Percentiles rank a stretch among this genome's conserved stretches.
Evolutionary conservation across 1,284 basidiomycete species (phyloP).

Genomic region (Pyrrhoderma noxium): DNA sequence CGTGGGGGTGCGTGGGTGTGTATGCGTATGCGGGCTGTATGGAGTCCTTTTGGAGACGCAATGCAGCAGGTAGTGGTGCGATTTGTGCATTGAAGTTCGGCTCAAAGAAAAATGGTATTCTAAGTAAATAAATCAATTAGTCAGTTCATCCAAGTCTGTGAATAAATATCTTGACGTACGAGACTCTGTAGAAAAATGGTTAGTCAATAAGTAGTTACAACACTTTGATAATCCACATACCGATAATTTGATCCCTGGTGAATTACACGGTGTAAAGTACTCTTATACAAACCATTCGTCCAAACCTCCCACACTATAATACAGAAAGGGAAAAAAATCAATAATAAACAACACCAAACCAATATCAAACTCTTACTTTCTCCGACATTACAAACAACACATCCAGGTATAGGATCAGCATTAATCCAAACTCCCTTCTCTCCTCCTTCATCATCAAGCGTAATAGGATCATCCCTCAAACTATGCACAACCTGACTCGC

Average conservation of each 20-base stretch:
- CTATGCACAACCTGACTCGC: neutral
- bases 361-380: constrained; percentile 52
- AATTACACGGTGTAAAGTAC: constrained; percentile 73
- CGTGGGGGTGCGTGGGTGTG: constrained; percentile 8
- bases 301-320: constrained; percentile 75
- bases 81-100: constrained; percentile 69
- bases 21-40: constrained; percentile 18
- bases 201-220: constrained; percentile 12
- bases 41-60: constrained; percentile 36
- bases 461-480: constrained; percentile 3
- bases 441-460: constrained; percentile 42
- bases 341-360: neutral
- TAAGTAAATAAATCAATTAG: constrained; percentile 17
- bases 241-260: constrained; percentile 68
- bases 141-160: neutral
- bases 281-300: constrained; percentile 72
- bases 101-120: constrained; percentile 84
- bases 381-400: constrained; percentile 77
- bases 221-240: constrained; percentile 29
- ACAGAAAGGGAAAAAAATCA: constrained; percentile 6
- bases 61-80: constrained; percentile 48
- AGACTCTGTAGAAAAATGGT: constrained; percentile 37
- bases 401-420: constrained; percentile 71
- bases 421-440: constrained; percentile 68
- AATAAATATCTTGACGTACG: constrained; percentile 35